A percentile compares a stretch with the other conserved stretches of the same genome.
phyloP scores from a whole-genome alignment of 805 yeast genomes.

The Wickerhamomyces rabaulensis region DNA sequence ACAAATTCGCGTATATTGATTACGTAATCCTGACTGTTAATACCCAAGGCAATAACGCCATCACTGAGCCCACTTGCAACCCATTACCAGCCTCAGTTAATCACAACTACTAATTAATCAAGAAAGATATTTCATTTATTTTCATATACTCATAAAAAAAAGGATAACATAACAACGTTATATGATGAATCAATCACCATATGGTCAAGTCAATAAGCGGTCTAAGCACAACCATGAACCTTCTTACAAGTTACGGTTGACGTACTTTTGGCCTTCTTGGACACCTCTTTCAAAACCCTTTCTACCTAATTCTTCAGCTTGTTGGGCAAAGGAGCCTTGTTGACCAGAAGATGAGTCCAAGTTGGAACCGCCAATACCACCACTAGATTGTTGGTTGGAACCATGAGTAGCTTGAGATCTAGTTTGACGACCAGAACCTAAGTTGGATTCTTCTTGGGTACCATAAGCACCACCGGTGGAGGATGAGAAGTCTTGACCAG shows the following conservation, averaged over 20 bases:
- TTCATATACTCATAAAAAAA: not conserved
- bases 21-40: no score
- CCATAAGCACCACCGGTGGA: not conserved
- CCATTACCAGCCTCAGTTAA: no score
- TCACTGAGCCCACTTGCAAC: no score
- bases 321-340: slow-evolving; percentile 11
- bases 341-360: not conserved
- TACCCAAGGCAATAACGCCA: no score
- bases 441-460: not conserved
- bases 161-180: not conserved
- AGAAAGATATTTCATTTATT: not conserved
- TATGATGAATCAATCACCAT: not conserved
- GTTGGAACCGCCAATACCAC: slow-evolving; percentile 3
- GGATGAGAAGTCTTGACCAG: not conserved
- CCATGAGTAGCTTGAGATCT: slow-evolving; percentile 18
- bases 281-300: slow-evolving; percentile 19
- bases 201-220: no score
- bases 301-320: slow-evolving; percentile 19
- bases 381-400: not conserved
- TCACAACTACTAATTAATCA: no score
- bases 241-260: slow-evolving; percentile 20
- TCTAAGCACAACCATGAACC: no score
- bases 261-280: slow-evolving; percentile 22
- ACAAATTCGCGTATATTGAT: no score
- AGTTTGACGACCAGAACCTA: slow-evolving; percentile 18